Evolutionary conservation across 129 eudicot species (phyloP).

Genomic region (Centaurea solstitialis): DNA sequence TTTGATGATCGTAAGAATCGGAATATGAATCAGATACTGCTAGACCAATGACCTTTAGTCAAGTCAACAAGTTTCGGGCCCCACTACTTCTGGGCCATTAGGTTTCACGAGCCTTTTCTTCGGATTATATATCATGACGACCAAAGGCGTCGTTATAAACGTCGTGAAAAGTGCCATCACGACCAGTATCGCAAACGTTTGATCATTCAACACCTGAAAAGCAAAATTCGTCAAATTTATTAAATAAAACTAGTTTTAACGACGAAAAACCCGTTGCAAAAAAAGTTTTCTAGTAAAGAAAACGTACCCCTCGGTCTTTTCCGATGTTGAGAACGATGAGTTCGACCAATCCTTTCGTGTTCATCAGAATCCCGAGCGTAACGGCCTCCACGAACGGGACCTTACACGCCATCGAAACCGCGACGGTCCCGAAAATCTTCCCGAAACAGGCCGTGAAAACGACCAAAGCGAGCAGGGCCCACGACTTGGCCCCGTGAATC

Average conservation of each 20-base stretch:
- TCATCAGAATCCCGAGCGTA: conserved; percentile 25
- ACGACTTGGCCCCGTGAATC: background rate
- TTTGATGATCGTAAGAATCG: background rate
- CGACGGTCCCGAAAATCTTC: conserved; percentile 24
- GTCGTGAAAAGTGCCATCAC: conserved; percentile 68
- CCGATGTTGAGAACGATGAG: background rate
- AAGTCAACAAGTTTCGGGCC: background rate
- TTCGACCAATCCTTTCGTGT: conserved; percentile 27
- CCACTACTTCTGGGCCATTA: background rate
- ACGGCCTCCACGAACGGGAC: conserved; percentile 33
- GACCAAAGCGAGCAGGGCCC: background rate
- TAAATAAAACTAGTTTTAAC: background rate
- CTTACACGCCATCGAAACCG: conserved; percentile 16
- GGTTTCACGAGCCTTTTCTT: background rate
- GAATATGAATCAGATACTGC: background rate
- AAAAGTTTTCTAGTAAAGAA: background rate
- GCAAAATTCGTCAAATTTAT: background rate
- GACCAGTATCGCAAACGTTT: conserved; percentile 62
- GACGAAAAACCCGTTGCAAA: background rate
- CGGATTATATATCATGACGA: conserved; percentile 49
- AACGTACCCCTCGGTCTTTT: background rate
- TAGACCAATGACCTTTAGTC: background rate
- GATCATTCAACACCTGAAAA: conserved; percentile 47
- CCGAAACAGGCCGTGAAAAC: background rate
- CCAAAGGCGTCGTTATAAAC: conserved; percentile 54